Evolutionary conservation across 768 basidiomycete genomes (phyloP).

Genomic region (Lentinula lateritia): DNA sequence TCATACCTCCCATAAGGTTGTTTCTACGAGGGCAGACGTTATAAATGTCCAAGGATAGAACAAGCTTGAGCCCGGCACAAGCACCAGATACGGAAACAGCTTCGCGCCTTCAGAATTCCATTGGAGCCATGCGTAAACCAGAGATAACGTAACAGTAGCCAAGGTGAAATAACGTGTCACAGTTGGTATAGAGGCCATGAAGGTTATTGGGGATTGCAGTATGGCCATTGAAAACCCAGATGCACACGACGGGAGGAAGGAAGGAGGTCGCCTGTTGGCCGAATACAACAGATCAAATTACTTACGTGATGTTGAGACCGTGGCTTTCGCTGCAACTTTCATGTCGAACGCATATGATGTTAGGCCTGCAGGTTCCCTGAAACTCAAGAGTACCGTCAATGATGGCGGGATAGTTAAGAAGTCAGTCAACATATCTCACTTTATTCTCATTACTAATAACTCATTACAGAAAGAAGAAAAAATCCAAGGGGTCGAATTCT

Average conservation of each 20-base stretch:
- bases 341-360: slow-evolving; percentile 81
- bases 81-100: slow-evolving; percentile 61
- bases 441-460: slow-evolving; percentile 8
- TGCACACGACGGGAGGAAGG: slow-evolving; percentile 9
- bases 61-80: slow-evolving; percentile 76
- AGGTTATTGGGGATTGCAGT: slow-evolving; percentile 64
- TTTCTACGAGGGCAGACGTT: slow-evolving; percentile 86
- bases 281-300: slow-evolving; percentile 5
- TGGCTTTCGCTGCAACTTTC: slow-evolving; percentile 13
- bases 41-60: slow-evolving; percentile 93
- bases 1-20: slow-evolving; percentile 75
- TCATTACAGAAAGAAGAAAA: slow-evolving; percentile 77
- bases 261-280: slow-evolving; percentile 8
- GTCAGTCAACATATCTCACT: slow-evolving; percentile 33
- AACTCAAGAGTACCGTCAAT: slow-evolving; percentile 76
- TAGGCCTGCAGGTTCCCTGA: slow-evolving; percentile 83
- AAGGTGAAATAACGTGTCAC: slow-evolving; percentile 71
- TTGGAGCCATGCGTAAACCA: slow-evolving; percentile 59
- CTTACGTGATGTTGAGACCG: neutral
- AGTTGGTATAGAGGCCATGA: slow-evolving; percentile 69
- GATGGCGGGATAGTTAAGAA: slow-evolving; percentile 84
- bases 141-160: slow-evolving; percentile 51
- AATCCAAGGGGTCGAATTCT: slow-evolving; percentile 49
- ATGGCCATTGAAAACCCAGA: slow-evolving; percentile 53
- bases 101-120: slow-evolving; percentile 39